Percentiles rank a stretch among this genome's conserved stretches.
These are phyloP conservation scores for Helichrysum umbraculigerum DNA, from an alignment of 129 eudicot genomes.

Conservation along the genomic window DNA sequence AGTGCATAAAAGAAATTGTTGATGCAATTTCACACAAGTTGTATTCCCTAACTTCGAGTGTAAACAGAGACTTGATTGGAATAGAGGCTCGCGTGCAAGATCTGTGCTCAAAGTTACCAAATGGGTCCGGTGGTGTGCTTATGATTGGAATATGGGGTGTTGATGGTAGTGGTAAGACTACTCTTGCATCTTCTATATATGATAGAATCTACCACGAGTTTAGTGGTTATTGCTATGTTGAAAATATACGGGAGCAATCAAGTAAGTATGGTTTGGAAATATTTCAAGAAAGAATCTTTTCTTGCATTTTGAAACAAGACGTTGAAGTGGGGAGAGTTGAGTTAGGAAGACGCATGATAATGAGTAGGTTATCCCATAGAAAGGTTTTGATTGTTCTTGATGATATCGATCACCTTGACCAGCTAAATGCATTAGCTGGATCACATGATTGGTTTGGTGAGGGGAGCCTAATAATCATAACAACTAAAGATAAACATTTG, in stretches of 20 bases:
- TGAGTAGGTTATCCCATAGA: constrained; percentile 7
- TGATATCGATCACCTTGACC: constrained; percentile 22
- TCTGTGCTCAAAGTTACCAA: not conserved
- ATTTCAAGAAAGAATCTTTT: constrained; percentile 8
- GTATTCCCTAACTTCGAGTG: not conserved
- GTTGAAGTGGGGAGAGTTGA: not conserved
- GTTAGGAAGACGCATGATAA: not conserved
- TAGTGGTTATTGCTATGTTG: constrained; percentile 9
- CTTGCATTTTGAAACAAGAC: not conserved
- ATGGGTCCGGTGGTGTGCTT: not conserved
- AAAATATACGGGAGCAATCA: constrained; percentile 6
- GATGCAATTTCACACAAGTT: constrained; percentile 1
- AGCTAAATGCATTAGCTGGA: constrained; percentile 19
- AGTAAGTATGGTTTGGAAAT: not conserved
- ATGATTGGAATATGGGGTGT: constrained; percentile 34
- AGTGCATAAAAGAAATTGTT: constrained; percentile 13
- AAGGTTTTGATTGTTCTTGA: constrained; percentile 30
- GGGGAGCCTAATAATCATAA: constrained; percentile 24
- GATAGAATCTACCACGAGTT: not conserved
- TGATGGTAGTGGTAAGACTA: constrained; percentile 31
- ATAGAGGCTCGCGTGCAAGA: constrained; percentile 15
- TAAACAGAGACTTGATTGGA: constrained; percentile 9
- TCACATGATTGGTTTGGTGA: constrained; percentile 23
- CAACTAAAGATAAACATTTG: constrained; percentile 25
- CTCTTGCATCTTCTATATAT: constrained; percentile 22